Base-by-base conservation (phyloP, 2,329 filamentous ascomycete species). In the Xylaria sp. region DNA sequence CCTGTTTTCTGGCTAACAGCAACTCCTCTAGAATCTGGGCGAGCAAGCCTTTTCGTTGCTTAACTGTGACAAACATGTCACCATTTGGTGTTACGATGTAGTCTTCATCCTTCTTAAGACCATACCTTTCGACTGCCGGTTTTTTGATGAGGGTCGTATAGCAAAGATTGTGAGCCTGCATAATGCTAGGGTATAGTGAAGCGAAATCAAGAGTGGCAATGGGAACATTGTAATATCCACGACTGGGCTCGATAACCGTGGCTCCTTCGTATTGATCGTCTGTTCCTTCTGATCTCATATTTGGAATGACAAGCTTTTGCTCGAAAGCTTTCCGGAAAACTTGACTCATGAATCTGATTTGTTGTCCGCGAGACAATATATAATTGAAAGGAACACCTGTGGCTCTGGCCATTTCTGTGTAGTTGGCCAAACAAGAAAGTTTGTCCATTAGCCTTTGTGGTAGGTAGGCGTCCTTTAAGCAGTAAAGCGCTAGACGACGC, bases 401-500 rank as follows among this genome's bases (percentile, higher is more conserved):
- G 81, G 99, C 96, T 88, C 96, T 96, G 66, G 96, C 95, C 96
- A 99, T 99, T 82, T 99, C 96, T 0, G 96, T 98, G 77, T 98
- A 98, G 79, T 99, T 99, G 81, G 97, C 92, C n/a, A 99, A 85
- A 81, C 96, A 98, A 77, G 97, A 98, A 30, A 99, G 85, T 80
- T 99, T 99, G 78, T 99, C 96, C 90, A 99, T 94, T 60, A 99
- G 81, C 67, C 97, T 85, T 77, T 98, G 94, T 0, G 96, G 96
- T 3, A 99, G 85, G 76, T 97, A 99, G 0, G 96, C 96, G 82
- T 99, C 97, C 81, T 99, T 99, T 72, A 99, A 81, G 81, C 96
- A 99, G 83, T 99, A 99, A 0, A 99, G 88, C 0, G 96, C 96
- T 57, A 99, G 83, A 81, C 96, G 90, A 75, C 97, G 89, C 72